phyloP scores from a whole-genome alignment of 306 rosid genomes.

The Canavalia gladiata region DNA sequence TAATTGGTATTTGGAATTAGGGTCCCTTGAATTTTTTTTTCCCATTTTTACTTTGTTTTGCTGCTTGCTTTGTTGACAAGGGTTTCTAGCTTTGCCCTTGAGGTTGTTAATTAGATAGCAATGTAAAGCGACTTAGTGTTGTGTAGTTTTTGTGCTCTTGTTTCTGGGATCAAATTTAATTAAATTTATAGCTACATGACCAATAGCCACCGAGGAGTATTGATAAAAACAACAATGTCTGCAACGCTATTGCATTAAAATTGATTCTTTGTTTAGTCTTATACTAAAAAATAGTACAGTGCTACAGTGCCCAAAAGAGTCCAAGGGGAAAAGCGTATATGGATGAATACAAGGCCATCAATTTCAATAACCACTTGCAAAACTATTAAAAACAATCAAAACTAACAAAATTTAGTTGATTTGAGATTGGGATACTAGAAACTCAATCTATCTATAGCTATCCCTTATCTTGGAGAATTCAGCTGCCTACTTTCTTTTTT shows the following conservation, averaged over 20 bases:
- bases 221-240: background rate
- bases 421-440: too few relatives aligned
- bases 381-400: background rate
- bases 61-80: background rate
- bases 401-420: background rate
- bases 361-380: background rate
- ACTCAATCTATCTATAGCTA: too few relatives aligned
- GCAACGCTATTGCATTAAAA: background rate
- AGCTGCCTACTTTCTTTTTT: slow-evolving; percentile 42
- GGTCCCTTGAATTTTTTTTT: background rate
- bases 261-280: too few relatives aligned
- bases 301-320: background rate
- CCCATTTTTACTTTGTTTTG: background rate
- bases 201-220: background rate
- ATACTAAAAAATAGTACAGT: too few relatives aligned
- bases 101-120: background rate
- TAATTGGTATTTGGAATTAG: background rate
- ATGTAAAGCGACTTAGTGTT: slow-evolving; percentile 3
- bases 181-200: too few relatives aligned
- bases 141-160: background rate
- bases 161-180: background rate
- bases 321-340: too few relatives aligned
- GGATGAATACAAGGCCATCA: background rate
- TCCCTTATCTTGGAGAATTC: background rate
- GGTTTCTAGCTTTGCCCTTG: background rate